These are phyloP conservation scores for Neophaeococcomyces aloes DNA, from an alignment of 2,329 filamentous ascomycete species.

Conservation along the genomic window DNA sequence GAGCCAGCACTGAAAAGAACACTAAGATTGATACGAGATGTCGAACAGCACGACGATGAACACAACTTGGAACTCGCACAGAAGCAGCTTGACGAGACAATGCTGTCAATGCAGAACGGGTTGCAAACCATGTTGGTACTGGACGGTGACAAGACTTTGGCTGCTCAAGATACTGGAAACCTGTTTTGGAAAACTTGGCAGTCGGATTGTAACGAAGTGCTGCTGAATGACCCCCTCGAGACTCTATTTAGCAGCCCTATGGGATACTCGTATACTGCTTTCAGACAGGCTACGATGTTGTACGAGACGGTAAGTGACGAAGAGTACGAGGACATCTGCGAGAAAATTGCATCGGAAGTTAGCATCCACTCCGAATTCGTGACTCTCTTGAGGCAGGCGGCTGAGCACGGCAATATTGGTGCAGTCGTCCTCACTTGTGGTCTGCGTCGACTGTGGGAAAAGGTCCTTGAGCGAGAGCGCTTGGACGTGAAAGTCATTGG, in stretches of 20 bases:
- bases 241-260: slow-evolving; percentile 38
- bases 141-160: slow-evolving; percentile 50
- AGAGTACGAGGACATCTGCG: slow-evolving; percentile 38
- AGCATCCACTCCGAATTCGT: slow-evolving; percentile 40
- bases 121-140: slow-evolving; percentile 43
- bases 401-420: slow-evolving; percentile 29
- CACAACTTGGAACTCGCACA: slow-evolving; percentile 30
- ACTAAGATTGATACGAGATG: slow-evolving; percentile 27
- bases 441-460: slow-evolving; percentile 45
- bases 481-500: slow-evolving; percentile 45
- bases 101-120: slow-evolving; percentile 17
- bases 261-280: slow-evolving; percentile 45
- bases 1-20: slow-evolving; percentile 14
- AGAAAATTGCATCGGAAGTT: slow-evolving; percentile 33
- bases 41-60: slow-evolving; percentile 30
- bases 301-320: slow-evolving; percentile 34
- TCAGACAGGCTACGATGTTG: slow-evolving; percentile 44
- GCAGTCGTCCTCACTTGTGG: slow-evolving; percentile 48
- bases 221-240: slow-evolving; percentile 27
- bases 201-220: neutral
- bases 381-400: slow-evolving; percentile 31
- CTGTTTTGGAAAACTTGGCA: slow-evolving; percentile 39
- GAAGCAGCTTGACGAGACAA: slow-evolving; percentile 26
- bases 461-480: slow-evolving; percentile 36
- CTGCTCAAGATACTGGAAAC: slow-evolving; percentile 39